phyloP scores from a whole-genome alignment of 2,329 filamentous ascomycete species.

The Xylariaceae sp. region DNA sequence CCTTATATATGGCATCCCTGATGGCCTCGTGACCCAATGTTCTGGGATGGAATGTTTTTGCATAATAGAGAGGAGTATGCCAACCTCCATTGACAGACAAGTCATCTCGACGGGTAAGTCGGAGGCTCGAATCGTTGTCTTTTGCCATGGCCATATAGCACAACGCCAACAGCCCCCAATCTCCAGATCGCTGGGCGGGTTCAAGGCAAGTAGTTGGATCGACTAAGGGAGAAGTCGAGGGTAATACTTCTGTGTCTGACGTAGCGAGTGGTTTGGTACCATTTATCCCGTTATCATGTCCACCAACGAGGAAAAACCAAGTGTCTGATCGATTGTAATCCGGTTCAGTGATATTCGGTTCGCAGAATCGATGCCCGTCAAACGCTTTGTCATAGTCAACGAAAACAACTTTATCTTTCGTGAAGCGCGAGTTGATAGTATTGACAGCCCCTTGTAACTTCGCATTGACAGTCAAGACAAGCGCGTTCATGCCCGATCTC shows the following conservation, averaged over 20 bases:
- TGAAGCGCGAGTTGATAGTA: constrained; percentile 36
- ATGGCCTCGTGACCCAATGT: constrained; percentile 37
- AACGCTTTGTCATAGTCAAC: constrained; percentile 43
- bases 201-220: constrained; percentile 36
- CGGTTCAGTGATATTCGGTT: constrained; percentile 38
- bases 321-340: constrained; percentile 41
- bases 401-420: constrained; percentile 37
- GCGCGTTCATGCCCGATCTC: constrained; percentile 40
- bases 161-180: constrained; percentile 41
- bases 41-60: constrained; percentile 43
- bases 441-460: constrained; percentile 36
- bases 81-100: constrained; percentile 37
- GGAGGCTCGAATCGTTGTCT: constrained; percentile 33
- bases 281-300: constrained; percentile 35
- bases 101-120: constrained; percentile 24
- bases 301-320: constrained; percentile 48
- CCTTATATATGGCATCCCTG: constrained; percentile 31
- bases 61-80: constrained; percentile 45
- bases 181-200: constrained; percentile 33
- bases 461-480: constrained; percentile 40
- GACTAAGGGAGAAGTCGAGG: constrained; percentile 31
- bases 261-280: constrained; percentile 12
- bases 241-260: constrained; percentile 19
- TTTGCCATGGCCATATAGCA: constrained; percentile 43
- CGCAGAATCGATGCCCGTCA: constrained; percentile 44